A percentile compares a stretch with the other conserved stretches of the same genome.
These are phyloP conservation scores for Xylaria sp. DNA, from an alignment of 2,329 filamentous ascomycete genomes.

Conservation along the genomic window DNA sequence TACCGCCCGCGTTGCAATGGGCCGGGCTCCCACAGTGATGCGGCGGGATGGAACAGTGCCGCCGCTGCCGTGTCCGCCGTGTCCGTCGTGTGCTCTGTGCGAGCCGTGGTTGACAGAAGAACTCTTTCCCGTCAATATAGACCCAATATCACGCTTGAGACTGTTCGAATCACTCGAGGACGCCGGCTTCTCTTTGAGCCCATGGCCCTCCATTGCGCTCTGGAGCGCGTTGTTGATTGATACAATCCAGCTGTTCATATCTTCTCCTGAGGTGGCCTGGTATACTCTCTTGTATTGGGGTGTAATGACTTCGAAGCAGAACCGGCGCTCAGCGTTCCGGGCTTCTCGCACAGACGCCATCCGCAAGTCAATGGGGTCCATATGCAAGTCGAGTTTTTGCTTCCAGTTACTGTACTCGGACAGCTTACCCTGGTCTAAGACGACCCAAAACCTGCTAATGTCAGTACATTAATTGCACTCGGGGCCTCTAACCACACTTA, in stretches of 20 bases:
- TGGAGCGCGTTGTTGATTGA: conserved; percentile 97
- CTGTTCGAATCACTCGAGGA: conserved; percentile 48
- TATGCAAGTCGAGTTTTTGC: conserved; percentile 90
- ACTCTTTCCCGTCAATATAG: conserved; percentile 87
- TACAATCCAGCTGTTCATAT: conserved; percentile 94
- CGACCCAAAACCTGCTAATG: conserved; percentile 81
- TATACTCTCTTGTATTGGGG: conserved; percentile 94
- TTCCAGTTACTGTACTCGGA: conserved; percentile 99
- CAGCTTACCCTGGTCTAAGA: conserved; percentile 90
- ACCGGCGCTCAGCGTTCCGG: conserved; percentile 85
- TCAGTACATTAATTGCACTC: conserved; percentile 11
- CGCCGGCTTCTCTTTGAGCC: conserved; percentile 48
- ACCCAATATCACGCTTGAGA: conserved; percentile 80
- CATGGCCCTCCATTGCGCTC: conserved; percentile 83
- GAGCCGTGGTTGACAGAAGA: conserved; percentile 56
- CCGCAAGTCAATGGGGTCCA: conserved; percentile 93
- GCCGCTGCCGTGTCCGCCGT: conserved; percentile 47
- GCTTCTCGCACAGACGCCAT: conserved; percentile 97
- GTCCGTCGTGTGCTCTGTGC: conserved; percentile 46
- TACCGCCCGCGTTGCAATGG: conserved; percentile 61
- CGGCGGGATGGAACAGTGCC: conserved; percentile 62
- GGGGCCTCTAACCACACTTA: conserved; percentile 43
- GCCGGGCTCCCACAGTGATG: conserved; percentile 86
- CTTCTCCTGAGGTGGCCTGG: conserved; percentile 94
- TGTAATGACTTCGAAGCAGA: conserved; percentile 98